phyloP scores from a whole-genome alignment of 176 grass and related monocot species.

The Hyparrhenia diplandra region DNA sequence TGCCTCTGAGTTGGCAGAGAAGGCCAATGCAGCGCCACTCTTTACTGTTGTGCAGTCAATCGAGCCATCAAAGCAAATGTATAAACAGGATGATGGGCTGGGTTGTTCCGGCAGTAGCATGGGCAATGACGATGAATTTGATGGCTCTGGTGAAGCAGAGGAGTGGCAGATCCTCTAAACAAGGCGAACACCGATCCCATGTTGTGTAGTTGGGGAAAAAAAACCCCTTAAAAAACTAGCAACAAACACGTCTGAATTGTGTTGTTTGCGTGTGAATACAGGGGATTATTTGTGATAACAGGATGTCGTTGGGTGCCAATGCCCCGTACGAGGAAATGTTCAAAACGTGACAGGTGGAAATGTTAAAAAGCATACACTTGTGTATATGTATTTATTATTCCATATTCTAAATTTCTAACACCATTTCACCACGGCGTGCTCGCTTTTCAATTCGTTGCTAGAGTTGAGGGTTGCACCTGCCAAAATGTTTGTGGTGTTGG shows the following conservation, averaged over 20 bases:
- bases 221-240: too few species aligned
- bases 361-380: slow-evolving; percentile 24
- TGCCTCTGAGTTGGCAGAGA: too few species aligned
- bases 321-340: neutral
- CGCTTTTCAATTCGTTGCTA: neutral
- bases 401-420: neutral
- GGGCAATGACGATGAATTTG: slow-evolving; percentile 35
- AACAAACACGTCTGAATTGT: neutral
- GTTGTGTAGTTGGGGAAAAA: neutral
- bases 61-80: too few species aligned
- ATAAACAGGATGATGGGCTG: slow-evolving; percentile 27
- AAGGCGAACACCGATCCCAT: neutral
- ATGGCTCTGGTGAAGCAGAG: slow-evolving; percentile 45
- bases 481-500: neutral
- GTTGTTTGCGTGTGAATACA: neutral
- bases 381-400: slow-evolving; percentile 24
- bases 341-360: slow-evolving; percentile 10
- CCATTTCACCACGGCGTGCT: neutral
- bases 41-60: too few species aligned
- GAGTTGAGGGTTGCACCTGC: neutral
- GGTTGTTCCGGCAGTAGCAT: slow-evolving; percentile 25
- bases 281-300: slow-evolving; percentile 12
- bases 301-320: slow-evolving; percentile 2
- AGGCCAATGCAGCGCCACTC: too few species aligned
- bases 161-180: slow-evolving; percentile 88